Conservation (phyloP, 1,284 basidiomycete genomes). For the Tetrapyrgos nigripes region DNA sequence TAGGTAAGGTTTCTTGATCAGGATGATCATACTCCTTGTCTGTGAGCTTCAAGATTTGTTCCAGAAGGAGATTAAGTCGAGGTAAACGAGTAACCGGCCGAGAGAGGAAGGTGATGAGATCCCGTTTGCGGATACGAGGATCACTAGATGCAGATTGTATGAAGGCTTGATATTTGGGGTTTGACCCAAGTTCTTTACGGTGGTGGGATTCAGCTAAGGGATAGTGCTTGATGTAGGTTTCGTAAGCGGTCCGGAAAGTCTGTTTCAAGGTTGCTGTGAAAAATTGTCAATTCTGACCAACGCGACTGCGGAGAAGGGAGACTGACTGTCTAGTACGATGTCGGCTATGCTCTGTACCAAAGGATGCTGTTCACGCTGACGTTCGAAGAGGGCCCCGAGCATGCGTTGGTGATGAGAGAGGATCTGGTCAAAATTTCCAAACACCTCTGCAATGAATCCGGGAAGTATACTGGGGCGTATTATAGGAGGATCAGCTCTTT, state of each 20-base stretch:
- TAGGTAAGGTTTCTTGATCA: conserved; percentile 71
- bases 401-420: conserved; percentile 68
- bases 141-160: conserved; percentile 66
- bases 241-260: conserved; percentile 69
- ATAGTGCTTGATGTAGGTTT: conserved; percentile 84
- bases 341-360: conserved; percentile 79
- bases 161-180: conserved; percentile 69
- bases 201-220: conserved; percentile 82
- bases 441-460: conserved; percentile 74
- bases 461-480: conserved; percentile 57
- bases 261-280: conserved; percentile 45
- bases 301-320: conserved; percentile 8
- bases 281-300: conserved; percentile 28
- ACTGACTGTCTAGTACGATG: conserved; percentile 73
- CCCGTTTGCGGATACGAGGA: conserved; percentile 75
- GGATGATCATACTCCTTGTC: conserved; percentile 68
- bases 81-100: conserved; percentile 85
- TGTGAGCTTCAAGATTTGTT: conserved; percentile 71
- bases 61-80: conserved; percentile 75
- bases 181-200: conserved; percentile 71
- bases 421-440: conserved; percentile 75
- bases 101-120: conserved; percentile 81
- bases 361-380: conserved; percentile 83
- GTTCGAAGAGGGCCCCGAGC: conserved; percentile 68
- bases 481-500: conserved; percentile 59